Evolutionary conservation across 768 basidiomycete species (phyloP), one percentile per base, ranked within the genome.

Genomic region (Cystobasidium tubakii): DNA sequence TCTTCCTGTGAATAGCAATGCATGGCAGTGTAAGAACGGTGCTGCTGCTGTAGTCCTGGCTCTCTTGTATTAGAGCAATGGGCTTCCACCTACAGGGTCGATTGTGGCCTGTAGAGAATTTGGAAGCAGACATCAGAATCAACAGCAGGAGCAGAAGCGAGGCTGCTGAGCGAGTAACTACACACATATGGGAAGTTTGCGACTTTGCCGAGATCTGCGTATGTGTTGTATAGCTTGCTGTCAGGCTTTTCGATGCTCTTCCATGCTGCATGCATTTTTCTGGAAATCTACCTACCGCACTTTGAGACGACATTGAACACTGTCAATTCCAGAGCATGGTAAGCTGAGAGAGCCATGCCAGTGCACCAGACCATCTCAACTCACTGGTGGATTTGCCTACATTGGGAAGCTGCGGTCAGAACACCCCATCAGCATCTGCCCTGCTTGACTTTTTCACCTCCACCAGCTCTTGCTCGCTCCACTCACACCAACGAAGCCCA

Each of bases 291-390:
- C 86, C 50, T 36, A 91, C 91, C 91, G 75, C 91, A 92, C 78
- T 93, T 87, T 36, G 95, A 94, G 66, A 98, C 86, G 44, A 85
- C 89, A 82, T 99, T 99, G 87, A 99, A 99, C 83, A 98, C 95
- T n/a, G 93, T 96, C 93, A 83, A 4, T n/a, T n/a, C n/a, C n/a
- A n/a, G 27, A 60, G 57, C 10, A 21, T 31, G 4, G 27, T 27
- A 60, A 29, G 57, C 15, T 39, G 39, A 21, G 27, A 55, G 53
- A 9, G 27, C 10, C 53, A 55, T n/a, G 27, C 53, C 10, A n/a
- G n/a, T n/a, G n/a, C n/a, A n/a, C n/a, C n/a, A n/a, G n/a, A n/a
- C n/a, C n/a, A n/a, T n/a, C n/a, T n/a, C n/a, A n/a, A 60, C 57
- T 60, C 57, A 60, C 57, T 60, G 4, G 57, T 60, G 4, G 57